These are phyloP conservation scores for Ogataea philodendri DNA, from an alignment of 805 yeast species.

Conservation along the genomic window DNA sequence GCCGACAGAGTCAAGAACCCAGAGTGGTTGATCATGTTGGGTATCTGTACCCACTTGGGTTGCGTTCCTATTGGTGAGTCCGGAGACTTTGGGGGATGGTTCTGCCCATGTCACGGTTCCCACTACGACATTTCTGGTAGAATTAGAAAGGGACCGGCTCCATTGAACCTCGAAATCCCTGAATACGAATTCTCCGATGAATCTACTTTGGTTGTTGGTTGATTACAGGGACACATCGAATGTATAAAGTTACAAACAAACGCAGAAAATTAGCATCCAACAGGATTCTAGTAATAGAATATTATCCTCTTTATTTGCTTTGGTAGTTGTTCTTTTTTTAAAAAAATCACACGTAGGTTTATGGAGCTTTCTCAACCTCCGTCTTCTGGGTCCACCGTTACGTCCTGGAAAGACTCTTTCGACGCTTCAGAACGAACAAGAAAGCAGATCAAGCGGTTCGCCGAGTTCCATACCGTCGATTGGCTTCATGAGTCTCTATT, in stretches of 20 bases:
- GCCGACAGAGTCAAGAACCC: constrained; percentile 93
- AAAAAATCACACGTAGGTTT: too few relatives aligned
- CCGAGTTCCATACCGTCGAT: constrained; percentile 64
- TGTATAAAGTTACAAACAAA: constrained; percentile 15
- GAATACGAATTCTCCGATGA: constrained; percentile 74
- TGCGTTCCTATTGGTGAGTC: constrained; percentile 99
- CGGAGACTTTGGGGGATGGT: constrained; percentile 99
- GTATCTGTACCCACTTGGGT: constrained; percentile 99
- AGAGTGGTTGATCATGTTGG: constrained; percentile 98
- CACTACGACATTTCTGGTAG: constrained; percentile 99
- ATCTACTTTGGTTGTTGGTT: constrained; percentile 87
- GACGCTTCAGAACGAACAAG: constrained; percentile 14
- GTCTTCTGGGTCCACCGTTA: constrained; percentile 10
- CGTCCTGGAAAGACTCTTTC: constrained; percentile 28
- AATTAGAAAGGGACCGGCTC: constrained; percentile 99
- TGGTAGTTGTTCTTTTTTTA: too few relatives aligned
- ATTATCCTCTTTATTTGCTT: constrained; percentile 5
- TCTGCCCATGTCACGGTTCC: constrained; percentile 99
- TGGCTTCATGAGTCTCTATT: constrained; percentile 63
- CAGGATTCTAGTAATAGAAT: constrained; percentile 12
- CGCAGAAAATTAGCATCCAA: constrained; percentile 15
- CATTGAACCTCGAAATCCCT: constrained; percentile 96
- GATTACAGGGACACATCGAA: constrained; percentile 51
- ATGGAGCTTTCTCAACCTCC: too few relatives aligned
- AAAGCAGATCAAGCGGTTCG: constrained; percentile 45